A percentile compares a stretch with the other conserved stretches of the same genome.
These are phyloP conservation scores for Smithsoniella earleae DNA, from an alignment of 163 green algal species.

Conservation along the genomic window DNA sequence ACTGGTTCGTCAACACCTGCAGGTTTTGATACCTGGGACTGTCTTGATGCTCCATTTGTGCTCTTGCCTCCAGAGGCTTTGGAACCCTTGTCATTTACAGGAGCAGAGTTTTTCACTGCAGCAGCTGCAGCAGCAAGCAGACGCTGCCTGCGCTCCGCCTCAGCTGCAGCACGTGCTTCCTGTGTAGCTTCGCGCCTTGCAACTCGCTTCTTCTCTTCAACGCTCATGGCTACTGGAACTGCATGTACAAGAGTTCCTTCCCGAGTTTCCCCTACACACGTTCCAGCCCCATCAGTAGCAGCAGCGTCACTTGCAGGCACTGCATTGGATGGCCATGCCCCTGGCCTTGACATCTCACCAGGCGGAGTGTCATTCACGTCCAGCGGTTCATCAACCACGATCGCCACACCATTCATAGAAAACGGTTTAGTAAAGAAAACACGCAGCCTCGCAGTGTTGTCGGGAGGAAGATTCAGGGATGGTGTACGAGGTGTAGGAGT, in stretches of 20 bases:
- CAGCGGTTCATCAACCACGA: too few relatives aligned
- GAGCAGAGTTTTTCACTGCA: constrained; percentile 18
- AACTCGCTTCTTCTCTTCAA: constrained; percentile 16
- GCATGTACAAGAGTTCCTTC: constrained; percentile 1
- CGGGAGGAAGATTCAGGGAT: background rate
- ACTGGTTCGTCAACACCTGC: too few relatives aligned
- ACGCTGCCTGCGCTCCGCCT: constrained; percentile 22
- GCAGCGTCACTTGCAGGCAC: background rate
- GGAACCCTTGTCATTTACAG: too few relatives aligned
- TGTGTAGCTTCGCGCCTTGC: constrained; percentile 22
- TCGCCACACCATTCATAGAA: too few relatives aligned
- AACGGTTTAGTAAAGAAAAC: too few relatives aligned
- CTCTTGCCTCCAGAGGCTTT: too few relatives aligned
- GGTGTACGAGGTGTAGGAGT: background rate
- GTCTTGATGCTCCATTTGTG: too few relatives aligned
- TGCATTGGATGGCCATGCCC: background rate
- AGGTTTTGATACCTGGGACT: too few relatives aligned
- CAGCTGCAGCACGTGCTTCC: background rate
- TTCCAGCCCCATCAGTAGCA: background rate
- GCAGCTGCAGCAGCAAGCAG: constrained; percentile 19
- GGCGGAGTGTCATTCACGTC: too few relatives aligned
- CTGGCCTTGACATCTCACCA: too few relatives aligned
- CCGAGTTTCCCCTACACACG: background rate
- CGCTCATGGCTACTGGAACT: constrained; percentile 10
- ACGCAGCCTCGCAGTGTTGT: too few relatives aligned